phyloP scores from a whole-genome alignment of 768 basidiomycete genomes.

The Collybiopsis confluens region DNA sequence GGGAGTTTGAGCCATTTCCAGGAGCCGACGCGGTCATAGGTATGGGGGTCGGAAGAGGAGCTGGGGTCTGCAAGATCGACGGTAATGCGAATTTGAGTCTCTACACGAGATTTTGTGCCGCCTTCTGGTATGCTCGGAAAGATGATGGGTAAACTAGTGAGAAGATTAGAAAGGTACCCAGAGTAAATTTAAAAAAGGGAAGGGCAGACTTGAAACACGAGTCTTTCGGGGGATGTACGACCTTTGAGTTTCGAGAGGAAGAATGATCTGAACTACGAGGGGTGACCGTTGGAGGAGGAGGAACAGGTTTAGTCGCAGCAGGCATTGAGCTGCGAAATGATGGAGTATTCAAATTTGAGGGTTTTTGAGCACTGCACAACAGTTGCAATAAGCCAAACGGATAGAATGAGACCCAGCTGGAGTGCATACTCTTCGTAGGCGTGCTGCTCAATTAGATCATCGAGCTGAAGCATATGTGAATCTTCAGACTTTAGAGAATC shows the following conservation, averaged over 20 bases:
- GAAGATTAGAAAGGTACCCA: constrained; percentile 12
- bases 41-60: constrained; percentile 54
- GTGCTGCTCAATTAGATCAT: constrained; percentile 71
- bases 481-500: constrained; percentile 8
- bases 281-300: constrained; percentile 62
- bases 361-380: constrained; percentile 26
- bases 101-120: constrained; percentile 91
- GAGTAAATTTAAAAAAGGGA: constrained; percentile 7
- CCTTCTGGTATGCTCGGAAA: constrained; percentile 78
- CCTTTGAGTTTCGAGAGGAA: constrained; percentile 45
- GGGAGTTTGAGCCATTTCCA: constrained; percentile 89
- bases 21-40: constrained; percentile 79
- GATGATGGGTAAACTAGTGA: constrained; percentile 67
- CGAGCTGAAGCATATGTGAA: constrained; percentile 52
- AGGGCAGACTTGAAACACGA: constrained; percentile 67
- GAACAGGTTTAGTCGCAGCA: constrained; percentile 48
- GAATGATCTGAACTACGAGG: constrained; percentile 53
- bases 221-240: constrained; percentile 71
- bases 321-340: constrained; percentile 15
- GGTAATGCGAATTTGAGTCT: constrained; percentile 86
- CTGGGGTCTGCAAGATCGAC: constrained; percentile 73
- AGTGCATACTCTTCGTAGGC: constrained; percentile 70
- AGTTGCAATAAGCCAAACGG: constrained; percentile 24
- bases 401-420: constrained; percentile 22
- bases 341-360: constrained; percentile 18